Conservation (phyloP, 371 early-diverging fungal species). For the Lichtheimia corymbifera region DNA sequence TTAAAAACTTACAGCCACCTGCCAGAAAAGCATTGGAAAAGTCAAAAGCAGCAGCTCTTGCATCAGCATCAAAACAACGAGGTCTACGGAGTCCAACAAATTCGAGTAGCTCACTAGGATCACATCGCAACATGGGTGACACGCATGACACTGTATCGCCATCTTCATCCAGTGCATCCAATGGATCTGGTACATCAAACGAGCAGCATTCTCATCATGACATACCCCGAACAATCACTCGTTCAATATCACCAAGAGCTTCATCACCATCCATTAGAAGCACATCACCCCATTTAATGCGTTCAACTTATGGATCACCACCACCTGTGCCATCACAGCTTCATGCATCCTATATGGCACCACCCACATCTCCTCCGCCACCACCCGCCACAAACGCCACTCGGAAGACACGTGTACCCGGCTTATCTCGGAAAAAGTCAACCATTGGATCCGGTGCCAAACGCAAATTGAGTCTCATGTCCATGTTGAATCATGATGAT, state of each 20-base stretch:
- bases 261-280: constrained; percentile 97
- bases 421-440: constrained; percentile 37
- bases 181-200: constrained; percentile 17
- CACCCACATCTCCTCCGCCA: constrained; percentile 15
- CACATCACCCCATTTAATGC: constrained; percentile 81
- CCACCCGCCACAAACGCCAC: constrained; percentile 13
- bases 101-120: constrained; percentile 35
- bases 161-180: constrained; percentile 22
- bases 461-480: constrained; percentile 36
- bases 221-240: constrained; percentile 19
- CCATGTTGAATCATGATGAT: constrained; percentile 37
- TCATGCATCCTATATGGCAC: constrained; percentile 15
- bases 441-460: constrained; percentile 25
- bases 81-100: constrained; percentile 31
- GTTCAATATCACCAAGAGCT: constrained; percentile 56
- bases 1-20: constrained; percentile 22
- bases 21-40: constrained; percentile 42
- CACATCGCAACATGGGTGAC: constrained; percentile 28
- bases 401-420: constrained; percentile 42
- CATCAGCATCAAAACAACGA: background rate
- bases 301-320: constrained; percentile 21
- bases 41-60: constrained; percentile 15
- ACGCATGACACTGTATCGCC: constrained; percentile 21
- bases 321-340: constrained; percentile 27
- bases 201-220: constrained; percentile 20